Base-by-base conservation (phyloP, 495 filamentous ascomycete species). In the Xylaria telfairii region DNA sequence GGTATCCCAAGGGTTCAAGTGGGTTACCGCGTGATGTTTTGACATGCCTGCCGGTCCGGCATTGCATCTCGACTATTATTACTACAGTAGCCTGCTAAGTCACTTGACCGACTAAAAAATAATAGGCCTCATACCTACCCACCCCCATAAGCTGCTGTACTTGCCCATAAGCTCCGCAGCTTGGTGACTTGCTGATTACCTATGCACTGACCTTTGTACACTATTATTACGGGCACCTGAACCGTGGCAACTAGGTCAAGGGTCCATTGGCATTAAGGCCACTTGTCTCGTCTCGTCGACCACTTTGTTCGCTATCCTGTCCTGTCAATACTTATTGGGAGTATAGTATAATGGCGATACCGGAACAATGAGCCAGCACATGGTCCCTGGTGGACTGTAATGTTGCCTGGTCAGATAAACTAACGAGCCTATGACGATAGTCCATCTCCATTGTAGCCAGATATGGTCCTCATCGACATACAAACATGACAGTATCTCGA, bases 11-110 rank as follows among this genome's bases (percentile, higher is more conserved):
- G 46, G 64, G 64, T 67, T 65, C 28, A 56, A 53, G 62, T 65
- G 62, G 62, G 62, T 65, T 65, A 65, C 62, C 62, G 62, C 62
- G 44, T 65, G 62, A 65, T 65, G 46, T 65, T 42, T 62, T 39
- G 42, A 34, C 17, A 32, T 65, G 62, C 62, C 44, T 65, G 62
- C 62, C 62, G 60, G 60, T 41, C 60, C 60, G 62, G 62, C 62
- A 65, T 49, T 65, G 44, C 62, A 39, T 49, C 30, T 65, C n/a
- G 30, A 51, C 44, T 37, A 65, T 49, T 46, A 49, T 51, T 51
- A 51, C 62, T 65, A 51, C 62, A 51, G 42, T 37, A 49, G 24
- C 21, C 21, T 65, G 39, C 15, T 49, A 51, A 49, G 62, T 49
- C 62, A 65, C n/a, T 65, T 65, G 62, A 51, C 62, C 62, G 62